Evolutionary conservation across 306 rosid genomes (phyloP).

Genomic region (Begonia masoniana): DNA sequence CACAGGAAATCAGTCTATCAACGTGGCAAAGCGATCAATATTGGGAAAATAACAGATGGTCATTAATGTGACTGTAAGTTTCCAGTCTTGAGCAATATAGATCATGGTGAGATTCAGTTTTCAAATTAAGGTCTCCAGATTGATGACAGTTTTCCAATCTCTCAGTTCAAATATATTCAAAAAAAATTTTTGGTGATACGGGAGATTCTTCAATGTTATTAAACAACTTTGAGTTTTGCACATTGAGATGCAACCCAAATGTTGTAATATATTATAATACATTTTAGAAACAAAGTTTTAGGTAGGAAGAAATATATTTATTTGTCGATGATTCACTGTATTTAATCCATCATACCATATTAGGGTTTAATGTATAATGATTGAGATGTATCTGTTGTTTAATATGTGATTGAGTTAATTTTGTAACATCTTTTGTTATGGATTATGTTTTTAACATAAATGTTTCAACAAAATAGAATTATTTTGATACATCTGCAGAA

Average conservation of each 20-base stretch:
- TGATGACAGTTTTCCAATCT: background rate
- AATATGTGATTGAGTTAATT: no score
- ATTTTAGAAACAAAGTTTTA: no score
- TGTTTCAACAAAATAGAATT: no score
- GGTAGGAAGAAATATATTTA: no score
- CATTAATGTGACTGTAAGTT: constrained; percentile 20
- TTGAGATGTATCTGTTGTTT: no score
- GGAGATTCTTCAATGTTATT: constrained; percentile 22
- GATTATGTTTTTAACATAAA: no score
- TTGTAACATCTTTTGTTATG: no score
- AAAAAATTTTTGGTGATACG: background rate
- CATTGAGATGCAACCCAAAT: constrained; percentile 3
- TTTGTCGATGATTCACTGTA: no score
- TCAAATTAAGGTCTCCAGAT: background rate
- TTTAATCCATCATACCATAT: no score
- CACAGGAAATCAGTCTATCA: constrained; percentile 31
- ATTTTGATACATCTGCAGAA: no score
- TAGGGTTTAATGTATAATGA: no score
- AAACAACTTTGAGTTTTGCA: constrained; percentile 10
- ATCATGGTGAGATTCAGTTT: background rate
- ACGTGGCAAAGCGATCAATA: constrained; percentile 31
- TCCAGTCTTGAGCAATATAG: background rate
- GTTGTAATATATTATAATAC: background rate
- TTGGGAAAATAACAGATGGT: constrained; percentile 25
- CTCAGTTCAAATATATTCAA: background rate